phyloP scores from a whole-genome alignment of 805 yeast genomes.

The Ogataea wickerhamii region DNA sequence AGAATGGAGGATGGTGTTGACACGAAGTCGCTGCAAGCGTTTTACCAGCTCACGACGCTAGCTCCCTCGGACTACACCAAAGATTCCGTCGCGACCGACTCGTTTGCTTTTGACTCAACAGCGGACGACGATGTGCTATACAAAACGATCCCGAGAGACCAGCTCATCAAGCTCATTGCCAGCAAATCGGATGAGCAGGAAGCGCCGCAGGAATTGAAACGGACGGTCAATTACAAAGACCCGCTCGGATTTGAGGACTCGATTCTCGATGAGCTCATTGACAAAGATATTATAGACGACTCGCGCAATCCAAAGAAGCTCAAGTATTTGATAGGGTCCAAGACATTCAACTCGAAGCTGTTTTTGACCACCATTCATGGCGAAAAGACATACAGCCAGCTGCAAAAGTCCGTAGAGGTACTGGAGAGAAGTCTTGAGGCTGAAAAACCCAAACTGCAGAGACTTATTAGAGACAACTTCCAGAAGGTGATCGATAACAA shows the following conservation, averaged over 20 bases:
- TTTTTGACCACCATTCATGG: slow-evolving; percentile 55
- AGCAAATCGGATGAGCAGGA: slow-evolving; percentile 16
- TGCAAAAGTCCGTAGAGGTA: slow-evolving; percentile 44
- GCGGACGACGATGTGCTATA: slow-evolving; percentile 11
- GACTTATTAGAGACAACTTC: slow-evolving; percentile 56
- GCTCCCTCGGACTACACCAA: slow-evolving; percentile 34
- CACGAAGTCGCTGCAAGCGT: slow-evolving; percentile 21
- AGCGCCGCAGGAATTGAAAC: slow-evolving; percentile 1
- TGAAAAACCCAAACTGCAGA: slow-evolving; percentile 47
- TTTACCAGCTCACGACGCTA: slow-evolving; percentile 43
- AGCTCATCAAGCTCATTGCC: slow-evolving; percentile 20
- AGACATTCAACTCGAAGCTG: slow-evolving; percentile 53
- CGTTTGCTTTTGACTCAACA: slow-evolving; percentile 8
- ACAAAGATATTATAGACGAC: slow-evolving; percentile 38
- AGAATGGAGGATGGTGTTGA: slow-evolving; percentile 10
- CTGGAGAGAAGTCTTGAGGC: slow-evolving; percentile 47
- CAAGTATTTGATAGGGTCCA: slow-evolving; percentile 51
- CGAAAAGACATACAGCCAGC: slow-evolving; percentile 49
- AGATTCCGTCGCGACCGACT: slow-evolving; percentile 21
- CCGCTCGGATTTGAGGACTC: slow-evolving; percentile 55
- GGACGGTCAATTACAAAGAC: slow-evolving; percentile 31
- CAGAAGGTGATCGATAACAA: slow-evolving; percentile 63
- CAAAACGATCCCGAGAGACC: slow-evolving; percentile 23
- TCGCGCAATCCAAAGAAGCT: slow-evolving; percentile 34
- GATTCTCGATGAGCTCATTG: slow-evolving; percentile 39